These are phyloP conservation scores for Pichia membranifaciens DNA, from an alignment of 805 yeast genomes.

Conservation along the genomic window DNA sequence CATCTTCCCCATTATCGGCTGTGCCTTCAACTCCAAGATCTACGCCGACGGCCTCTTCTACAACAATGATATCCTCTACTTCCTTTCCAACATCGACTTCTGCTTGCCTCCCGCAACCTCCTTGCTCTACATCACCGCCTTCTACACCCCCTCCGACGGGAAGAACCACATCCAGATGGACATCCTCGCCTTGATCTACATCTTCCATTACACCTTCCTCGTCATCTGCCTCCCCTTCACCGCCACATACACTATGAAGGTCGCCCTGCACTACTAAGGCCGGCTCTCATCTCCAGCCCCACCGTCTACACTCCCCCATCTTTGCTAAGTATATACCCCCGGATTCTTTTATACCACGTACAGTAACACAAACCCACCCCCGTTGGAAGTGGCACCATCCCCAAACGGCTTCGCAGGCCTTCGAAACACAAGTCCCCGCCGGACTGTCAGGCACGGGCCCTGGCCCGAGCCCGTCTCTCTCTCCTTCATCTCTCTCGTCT, in stretches of 20 bases:
- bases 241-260: conserved; percentile 61
- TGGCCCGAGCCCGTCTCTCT: no score
- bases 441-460: no score
- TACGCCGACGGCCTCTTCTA: conserved; percentile 58
- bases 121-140: conserved; percentile 82
- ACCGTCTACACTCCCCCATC: no score
- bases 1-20: conserved; percentile 74
- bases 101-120: conserved; percentile 87
- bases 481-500: no score
- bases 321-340: no score
- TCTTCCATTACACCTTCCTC: conserved; percentile 66
- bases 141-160: conserved; percentile 63
- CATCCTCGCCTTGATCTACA: conserved; percentile 69
- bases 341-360: no score
- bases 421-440: no score
- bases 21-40: conserved; percentile 59
- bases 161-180: conserved; percentile 67
- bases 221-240: conserved; percentile 69
- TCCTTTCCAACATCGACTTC: conserved; percentile 68
- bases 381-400: no score
- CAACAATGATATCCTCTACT: conserved; percentile 53
- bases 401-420: no score
- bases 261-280: conserved; percentile 35
- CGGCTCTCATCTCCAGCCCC: neutral
- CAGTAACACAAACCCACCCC: no score